Evolutionary conservation across 2,329 filamentous ascomycete species (phyloP), one percentile per base, ranked within the genome.

Genomic region (Aotearoamyces nothofagi): DNA sequence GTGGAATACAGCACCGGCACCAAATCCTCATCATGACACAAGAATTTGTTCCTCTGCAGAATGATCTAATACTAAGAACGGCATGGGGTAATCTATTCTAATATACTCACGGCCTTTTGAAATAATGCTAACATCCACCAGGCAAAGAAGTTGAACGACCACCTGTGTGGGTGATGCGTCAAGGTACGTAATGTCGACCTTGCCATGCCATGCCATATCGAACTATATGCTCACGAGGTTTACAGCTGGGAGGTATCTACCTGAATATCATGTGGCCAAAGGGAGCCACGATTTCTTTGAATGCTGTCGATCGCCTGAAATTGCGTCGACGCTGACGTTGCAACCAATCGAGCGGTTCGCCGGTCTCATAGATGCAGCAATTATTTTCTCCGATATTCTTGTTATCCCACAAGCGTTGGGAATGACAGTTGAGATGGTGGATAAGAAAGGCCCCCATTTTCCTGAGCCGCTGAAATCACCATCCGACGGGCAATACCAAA

Each of bases 151-250:
- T 96, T 41, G 84, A 94, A 57, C 75, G 90, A 39, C 80, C 90
- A 36, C 90, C 90, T 33, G 82, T 92, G 63, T 98, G 90, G 90
- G 84, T 98, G 52, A 98, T 98, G 90, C 80, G 90, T 57, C 90
- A 98, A 73, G 84, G 84, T 87, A 45, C 54, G 54, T 43, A 41
- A 31, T 17, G 20, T 26, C 36, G 29, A 31, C 24, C 32, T n/a
- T n/a, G n/a, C n/a, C n/a, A 11, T 5, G 22, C 24, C 22, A 31
- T 15, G 15, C 26, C 15, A 4, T 19, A 8, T 20, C 5, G n/a
- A 22, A 31, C 27, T 27, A 22, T 31, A 25, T 11, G 27, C 22
- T 36, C 37, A 30, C 25, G 24, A 11, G 20, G 35, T 32, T 24
- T 24, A 37, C 36, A 93, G 90, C 90, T 49, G 90, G 90, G 35